Evolutionary conservation across 139 green algal species (phyloP).

Genomic region (Yamagishiella unicocca): DNA sequence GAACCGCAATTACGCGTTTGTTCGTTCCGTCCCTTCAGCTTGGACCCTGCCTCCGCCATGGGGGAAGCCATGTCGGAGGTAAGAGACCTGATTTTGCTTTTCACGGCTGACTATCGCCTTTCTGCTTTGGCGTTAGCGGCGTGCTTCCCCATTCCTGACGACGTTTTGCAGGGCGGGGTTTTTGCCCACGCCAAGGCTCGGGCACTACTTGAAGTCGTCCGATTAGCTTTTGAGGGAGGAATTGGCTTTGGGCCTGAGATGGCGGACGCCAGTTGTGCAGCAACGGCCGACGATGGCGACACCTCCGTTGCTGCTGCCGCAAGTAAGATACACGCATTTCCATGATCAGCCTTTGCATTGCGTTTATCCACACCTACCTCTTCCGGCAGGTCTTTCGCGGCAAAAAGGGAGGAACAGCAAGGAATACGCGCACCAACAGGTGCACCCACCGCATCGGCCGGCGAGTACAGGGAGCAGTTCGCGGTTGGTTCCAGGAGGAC

Average conservation of each 20-base stretch:
- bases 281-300: background rate
- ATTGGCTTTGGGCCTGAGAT: background rate
- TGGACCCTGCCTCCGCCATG: conserved; percentile 15
- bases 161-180: background rate
- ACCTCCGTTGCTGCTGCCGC: background rate
- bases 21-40: background rate
- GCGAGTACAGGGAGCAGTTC: conserved; percentile 20
- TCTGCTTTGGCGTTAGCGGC: background rate
- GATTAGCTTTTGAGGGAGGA: conserved; percentile 19
- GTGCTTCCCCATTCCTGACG: background rate
- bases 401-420: background rate
- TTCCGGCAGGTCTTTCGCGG: background rate
- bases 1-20: background rate
- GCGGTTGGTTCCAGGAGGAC: conserved; percentile 1
- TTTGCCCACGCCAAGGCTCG: conserved; percentile 10
- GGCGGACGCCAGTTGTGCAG: background rate
- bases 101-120: background rate
- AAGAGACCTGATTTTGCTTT: background rate
- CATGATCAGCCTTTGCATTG: background rate
- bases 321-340: background rate
- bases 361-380: background rate
- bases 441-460: background rate
- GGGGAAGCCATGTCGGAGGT: conserved; percentile 24
- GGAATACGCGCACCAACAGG: background rate
- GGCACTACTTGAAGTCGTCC: conserved; percentile 23